Evolutionary conservation across 1,284 basidiomycete species (phyloP), one percentile per base, ranked within the genome.

Genomic region (Cutaneotrichosporon cavernicola): DNA sequence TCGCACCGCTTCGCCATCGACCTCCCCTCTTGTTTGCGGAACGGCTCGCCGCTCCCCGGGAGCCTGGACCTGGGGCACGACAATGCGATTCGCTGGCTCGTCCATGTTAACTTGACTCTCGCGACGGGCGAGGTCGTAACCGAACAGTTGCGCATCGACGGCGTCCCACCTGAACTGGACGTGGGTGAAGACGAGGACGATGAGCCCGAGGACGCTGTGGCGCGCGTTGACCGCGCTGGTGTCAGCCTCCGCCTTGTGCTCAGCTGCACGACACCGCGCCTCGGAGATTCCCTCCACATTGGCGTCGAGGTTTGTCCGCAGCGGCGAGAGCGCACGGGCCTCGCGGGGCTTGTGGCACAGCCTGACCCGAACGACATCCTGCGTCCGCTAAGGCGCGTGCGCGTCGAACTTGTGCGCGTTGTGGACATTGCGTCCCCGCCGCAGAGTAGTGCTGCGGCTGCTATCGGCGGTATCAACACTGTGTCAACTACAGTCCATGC

Each of bases 261-360:
- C 0, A 73, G 75, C 32, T 69, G 68, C 26, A 65, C 63, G 13
- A 51, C 56, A 10, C 76, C 76, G 8, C 61, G 75, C 1, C 65
- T 80, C 0, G 76, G 76, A 4, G 66, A 71, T 5, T 46, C 74
- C 22, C 58, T 80, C 4, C 64, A 73, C 32, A 63, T 77, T 3
- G 78, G 78, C 8, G 71, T 80, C 5, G 78, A 80, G 62, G 70
- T 80, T 22, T 59, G 65, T 9, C 73, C 76, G 1, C 68, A 70
- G 51, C 65, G 64, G 46, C 56, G 70, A 21, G 52, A 58, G 38
- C 73, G 76, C 57, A 73, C 73, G 3, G 71, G 65, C 7, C 70
- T 76, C 4, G 72, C 73, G 0, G 74, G 70, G 0, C 57, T 74
- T 8, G 67, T 71, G 1, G 60, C 68, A 4, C 71, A 73, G 61